Conservation (phyloP, 2,329 filamentous ascomycete species). For the Colletotrichum salicis region DNA sequence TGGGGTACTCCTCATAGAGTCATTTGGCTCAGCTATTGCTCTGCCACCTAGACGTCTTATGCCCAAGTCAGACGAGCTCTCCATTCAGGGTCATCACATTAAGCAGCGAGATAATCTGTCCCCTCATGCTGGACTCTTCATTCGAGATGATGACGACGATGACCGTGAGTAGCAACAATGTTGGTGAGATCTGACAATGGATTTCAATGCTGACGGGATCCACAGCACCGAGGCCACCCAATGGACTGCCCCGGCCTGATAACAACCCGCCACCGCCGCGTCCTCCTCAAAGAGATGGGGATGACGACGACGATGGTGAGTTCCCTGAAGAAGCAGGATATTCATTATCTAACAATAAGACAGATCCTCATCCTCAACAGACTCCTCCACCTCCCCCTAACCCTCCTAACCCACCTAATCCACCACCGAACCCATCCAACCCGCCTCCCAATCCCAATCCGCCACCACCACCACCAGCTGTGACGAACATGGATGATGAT, state of each 20-base stretch:
- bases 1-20: slow-evolving; percentile 13
- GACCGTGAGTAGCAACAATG: neutral
- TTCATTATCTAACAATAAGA: neutral
- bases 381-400: neutral
- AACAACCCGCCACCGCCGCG: neutral
- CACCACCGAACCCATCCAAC: neutral
- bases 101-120: neutral
- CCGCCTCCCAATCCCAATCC: too few species aligned
- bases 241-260: neutral
- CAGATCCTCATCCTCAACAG: neutral
- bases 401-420: neutral
- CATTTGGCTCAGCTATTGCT: slow-evolving; percentile 6
- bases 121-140: neutral
- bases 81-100: neutral
- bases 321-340: too few species aligned
- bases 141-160: slow-evolving; percentile 4
- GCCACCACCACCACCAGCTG: too few species aligned
- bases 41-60: neutral
- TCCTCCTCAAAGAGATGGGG: neutral
- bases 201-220: neutral
- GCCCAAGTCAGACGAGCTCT: neutral
- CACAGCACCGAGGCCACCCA: neutral
- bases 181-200: neutral
- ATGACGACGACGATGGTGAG: neutral
- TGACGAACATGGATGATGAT: too few species aligned